These are phyloP conservation scores for Kingdonia uniflora DNA, from an alignment of 164 flowering plant genomes.

Conservation along the genomic window DNA sequence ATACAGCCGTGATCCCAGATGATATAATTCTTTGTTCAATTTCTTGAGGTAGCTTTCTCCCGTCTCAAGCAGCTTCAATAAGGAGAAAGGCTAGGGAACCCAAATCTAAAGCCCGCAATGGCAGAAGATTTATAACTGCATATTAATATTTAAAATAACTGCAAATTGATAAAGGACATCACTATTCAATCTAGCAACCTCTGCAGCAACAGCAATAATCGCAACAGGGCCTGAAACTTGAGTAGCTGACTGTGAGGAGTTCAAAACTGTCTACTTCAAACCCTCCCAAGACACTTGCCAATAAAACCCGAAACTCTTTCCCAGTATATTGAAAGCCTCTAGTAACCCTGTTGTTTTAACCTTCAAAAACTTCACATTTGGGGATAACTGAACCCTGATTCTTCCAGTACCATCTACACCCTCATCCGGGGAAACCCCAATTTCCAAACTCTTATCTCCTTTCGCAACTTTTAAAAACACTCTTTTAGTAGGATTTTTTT, in stretches of 20 bases:
- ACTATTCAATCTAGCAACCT: conserved; percentile 82
- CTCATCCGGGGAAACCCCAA: conserved; percentile 71
- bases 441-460: conserved; percentile 37
- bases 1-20: conserved; percentile 75
- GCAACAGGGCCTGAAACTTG: conserved; percentile 96
- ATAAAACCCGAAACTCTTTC: conserved; percentile 69
- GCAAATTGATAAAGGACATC: conserved; percentile 95
- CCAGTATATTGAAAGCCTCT: conserved; percentile 49
- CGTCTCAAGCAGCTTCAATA: conserved; percentile 86
- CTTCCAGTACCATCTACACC: conserved; percentile 73
- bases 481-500: conserved; percentile 46
- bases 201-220: conserved; percentile 96
- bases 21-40: conserved; percentile 90
- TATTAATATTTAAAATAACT: conserved; percentile 77
- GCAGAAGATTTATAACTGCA: conserved; percentile 95
- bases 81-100: conserved; percentile 80
- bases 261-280: conserved; percentile 74
- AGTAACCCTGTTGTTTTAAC: conserved; percentile 34
- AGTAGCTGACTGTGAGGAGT: conserved; percentile 77
- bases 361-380: conserved; percentile 58
- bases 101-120: conserved; percentile 95
- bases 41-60: conserved; percentile 83
- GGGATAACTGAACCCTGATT: conserved; percentile 86
- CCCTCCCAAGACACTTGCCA: conserved; percentile 70
- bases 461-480: conserved; percentile 63